Evolutionary conservation across 2,329 filamentous ascomycete genomes (phyloP).

Genomic region (Venturia aucupariae): DNA sequence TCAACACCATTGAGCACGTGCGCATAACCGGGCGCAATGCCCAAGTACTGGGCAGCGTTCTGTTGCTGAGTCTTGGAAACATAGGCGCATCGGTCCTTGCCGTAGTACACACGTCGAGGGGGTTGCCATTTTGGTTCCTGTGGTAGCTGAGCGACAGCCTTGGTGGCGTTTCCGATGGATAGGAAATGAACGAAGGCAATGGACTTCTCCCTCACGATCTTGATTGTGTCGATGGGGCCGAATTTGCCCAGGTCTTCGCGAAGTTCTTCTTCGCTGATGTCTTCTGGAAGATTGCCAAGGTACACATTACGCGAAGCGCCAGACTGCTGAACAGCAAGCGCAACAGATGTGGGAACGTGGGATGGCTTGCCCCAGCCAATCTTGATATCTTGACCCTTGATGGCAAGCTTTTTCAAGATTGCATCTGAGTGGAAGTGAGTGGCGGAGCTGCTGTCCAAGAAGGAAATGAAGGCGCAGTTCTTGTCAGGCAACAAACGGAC

Average conservation of each 20-base stretch:
- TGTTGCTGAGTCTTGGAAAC: slow-evolving; percentile 99
- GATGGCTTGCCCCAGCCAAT: slow-evolving; percentile 99
- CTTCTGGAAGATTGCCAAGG: slow-evolving; percentile 84
- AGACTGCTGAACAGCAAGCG: slow-evolving; percentile 94
- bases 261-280: slow-evolving; percentile 82
- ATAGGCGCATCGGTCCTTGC: slow-evolving; percentile 96
- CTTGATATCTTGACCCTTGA: slow-evolving; percentile 98
- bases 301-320: slow-evolving; percentile 96
- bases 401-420: slow-evolving; percentile 98
- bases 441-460: slow-evolving; percentile 92
- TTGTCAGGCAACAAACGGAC: slow-evolving; percentile 93
- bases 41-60: slow-evolving; percentile 95
- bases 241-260: slow-evolving; percentile 95
- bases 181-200: slow-evolving; percentile 98
- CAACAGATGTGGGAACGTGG: slow-evolving; percentile 92
- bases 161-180: slow-evolving; percentile 96
- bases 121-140: slow-evolving; percentile 96
- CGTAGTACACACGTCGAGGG: slow-evolving; percentile 92
- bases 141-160: slow-evolving; percentile 90
- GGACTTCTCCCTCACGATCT: slow-evolving; percentile 94
- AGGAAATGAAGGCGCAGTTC: slow-evolving; percentile 99
- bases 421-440: slow-evolving; percentile 99
- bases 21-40: slow-evolving; percentile 91
- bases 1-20: slow-evolving; percentile 95
- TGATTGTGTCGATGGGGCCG: slow-evolving; percentile 91